Percentiles rank a stretch among this genome's conserved stretches.
phyloP scores from a whole-genome alignment of 257 asterid species.

The Forsythia viridissima region DNA sequence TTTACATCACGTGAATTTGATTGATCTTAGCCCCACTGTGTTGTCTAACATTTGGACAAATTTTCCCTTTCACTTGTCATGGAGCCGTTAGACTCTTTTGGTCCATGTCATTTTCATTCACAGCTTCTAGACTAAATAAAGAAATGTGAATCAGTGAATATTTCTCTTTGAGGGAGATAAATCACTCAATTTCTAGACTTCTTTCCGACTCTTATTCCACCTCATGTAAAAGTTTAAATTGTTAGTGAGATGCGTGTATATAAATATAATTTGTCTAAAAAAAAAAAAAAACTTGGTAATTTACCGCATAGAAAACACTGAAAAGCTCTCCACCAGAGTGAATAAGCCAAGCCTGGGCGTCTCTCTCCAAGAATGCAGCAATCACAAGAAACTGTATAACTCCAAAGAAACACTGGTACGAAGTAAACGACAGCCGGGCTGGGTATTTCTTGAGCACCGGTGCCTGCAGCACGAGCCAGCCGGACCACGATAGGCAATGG shows the following conservation, averaged over 20 bases:
- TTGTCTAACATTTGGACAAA: not conserved
- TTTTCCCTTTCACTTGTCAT: conserved; percentile 2
- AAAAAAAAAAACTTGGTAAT: not conserved
- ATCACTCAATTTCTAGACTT: no score
- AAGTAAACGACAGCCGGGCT: conserved; percentile 87
- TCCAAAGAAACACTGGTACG: conserved; percentile 91
- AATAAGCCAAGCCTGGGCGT: conserved; percentile 84
- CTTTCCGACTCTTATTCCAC: not conserved
- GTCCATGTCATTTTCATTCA: not conserved
- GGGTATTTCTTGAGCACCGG: conserved; percentile 86
- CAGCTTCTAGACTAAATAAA: not conserved
- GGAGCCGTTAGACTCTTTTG: not conserved
- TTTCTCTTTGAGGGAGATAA: no score
- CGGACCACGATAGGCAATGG: conserved; percentile 95
- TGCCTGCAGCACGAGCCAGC: conserved; percentile 89
- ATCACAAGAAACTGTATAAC: conserved; percentile 76
- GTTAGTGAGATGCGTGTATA: conserved; percentile 7
- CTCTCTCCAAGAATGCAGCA: conserved; percentile 82
- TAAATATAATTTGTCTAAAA: conserved; percentile 3
- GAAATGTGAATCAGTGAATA: not conserved
- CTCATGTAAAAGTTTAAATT: not conserved
- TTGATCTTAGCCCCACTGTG: not conserved
- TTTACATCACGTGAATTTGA: not conserved
- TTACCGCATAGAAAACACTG: conserved; percentile 92
- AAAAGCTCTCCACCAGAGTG: conserved; percentile 86